A percentile compares a stretch with the other conserved stretches of the same genome.
phyloP scores from a whole-genome alignment of 768 basidiomycete genomes.

The Lactifluus piperatus region DNA sequence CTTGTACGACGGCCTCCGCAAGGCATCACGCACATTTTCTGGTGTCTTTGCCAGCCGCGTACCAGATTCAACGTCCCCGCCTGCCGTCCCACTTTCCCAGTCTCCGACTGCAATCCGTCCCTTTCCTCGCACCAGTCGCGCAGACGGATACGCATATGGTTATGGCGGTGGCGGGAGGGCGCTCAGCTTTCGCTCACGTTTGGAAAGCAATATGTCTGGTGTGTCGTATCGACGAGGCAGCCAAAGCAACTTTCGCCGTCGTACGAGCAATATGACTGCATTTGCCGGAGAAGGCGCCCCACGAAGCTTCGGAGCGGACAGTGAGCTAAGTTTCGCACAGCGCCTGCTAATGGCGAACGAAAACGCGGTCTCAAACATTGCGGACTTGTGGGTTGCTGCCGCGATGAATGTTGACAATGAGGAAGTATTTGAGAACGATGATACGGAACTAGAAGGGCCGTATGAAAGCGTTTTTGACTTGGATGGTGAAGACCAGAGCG shows the following conservation, averaged over 20 bases:
- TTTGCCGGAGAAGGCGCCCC: constrained; percentile 30
- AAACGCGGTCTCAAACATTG: constrained; percentile 88
- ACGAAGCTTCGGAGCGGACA: constrained; percentile 33
- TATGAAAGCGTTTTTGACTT: constrained; percentile 26
- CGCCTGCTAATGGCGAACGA: constrained; percentile 88
- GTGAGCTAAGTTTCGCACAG: constrained; percentile 80
- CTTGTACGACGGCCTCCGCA: constrained; percentile 24
- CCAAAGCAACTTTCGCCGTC: constrained; percentile 40
- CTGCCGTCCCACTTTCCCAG: constrained; percentile 31
- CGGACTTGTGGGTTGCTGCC: constrained; percentile 95
- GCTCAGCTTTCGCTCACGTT: constrained; percentile 21
- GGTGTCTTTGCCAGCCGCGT: constrained; percentile 49
- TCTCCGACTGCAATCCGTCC: constrained; percentile 37
- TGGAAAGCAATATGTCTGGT: constrained; percentile 18
- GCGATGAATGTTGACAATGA: constrained; percentile 94
- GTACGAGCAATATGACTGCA: constrained; percentile 34
- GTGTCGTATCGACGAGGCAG: constrained; percentile 42
- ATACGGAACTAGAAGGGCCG: constrained; percentile 31
- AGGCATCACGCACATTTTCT: constrained; percentile 41
- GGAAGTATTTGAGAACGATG: constrained; percentile 53
- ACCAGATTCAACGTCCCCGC: constrained; percentile 31
- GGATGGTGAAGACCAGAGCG: constrained; percentile 26
- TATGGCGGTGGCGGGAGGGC: constrained; percentile 42
- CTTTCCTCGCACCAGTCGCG: constrained; percentile 45
- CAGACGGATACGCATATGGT: constrained; percentile 75